Conservation (phyloP, 805 yeast genomes). For the Candida mattraensis region DNA sequence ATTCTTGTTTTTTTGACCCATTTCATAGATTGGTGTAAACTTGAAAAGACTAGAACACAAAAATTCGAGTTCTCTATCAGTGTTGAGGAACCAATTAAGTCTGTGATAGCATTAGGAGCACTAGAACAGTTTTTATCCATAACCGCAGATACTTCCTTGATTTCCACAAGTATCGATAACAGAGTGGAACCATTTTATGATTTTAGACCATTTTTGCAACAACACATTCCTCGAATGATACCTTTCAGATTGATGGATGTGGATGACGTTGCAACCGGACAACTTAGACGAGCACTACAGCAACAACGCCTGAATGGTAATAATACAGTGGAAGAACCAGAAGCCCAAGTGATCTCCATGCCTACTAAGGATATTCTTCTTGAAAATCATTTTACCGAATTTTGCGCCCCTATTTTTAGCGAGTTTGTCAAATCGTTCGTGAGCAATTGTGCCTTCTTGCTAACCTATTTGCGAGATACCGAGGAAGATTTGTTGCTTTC, state of each 20-base stretch:
- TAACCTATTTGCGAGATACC: conserved; percentile 66
- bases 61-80: conserved; percentile 45
- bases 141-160: conserved; percentile 53
- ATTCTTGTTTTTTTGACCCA: conserved; percentile 53
- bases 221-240: conserved; percentile 56
- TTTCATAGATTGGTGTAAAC: conserved; percentile 69
- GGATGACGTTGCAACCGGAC: conserved; percentile 42
- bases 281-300: conserved; percentile 30
- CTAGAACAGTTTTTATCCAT: conserved; percentile 64
- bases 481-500: conserved; percentile 74
- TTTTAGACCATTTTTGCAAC: conserved; percentile 64
- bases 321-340: conserved; percentile 32
- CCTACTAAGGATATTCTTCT: conserved; percentile 23
- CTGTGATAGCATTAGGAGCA: conserved; percentile 63
- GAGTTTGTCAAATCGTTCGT: conserved; percentile 55
- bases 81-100: conserved; percentile 59
- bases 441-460: conserved; percentile 60
- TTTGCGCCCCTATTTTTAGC: conserved; percentile 45
- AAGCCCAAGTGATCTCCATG: conserved; percentile 27
- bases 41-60: conserved; percentile 39
- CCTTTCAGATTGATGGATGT: conserved; percentile 55
- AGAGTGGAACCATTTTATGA: conserved; percentile 48
- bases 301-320: conserved; percentile 26
- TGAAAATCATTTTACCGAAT: conserved; percentile 32
- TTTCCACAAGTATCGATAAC: conserved; percentile 12